These are phyloP conservation scores for Cryptosporidium xiaoi DNA, from an alignment of 169 alveolate genomes.

Conservation along the genomic window DNA sequence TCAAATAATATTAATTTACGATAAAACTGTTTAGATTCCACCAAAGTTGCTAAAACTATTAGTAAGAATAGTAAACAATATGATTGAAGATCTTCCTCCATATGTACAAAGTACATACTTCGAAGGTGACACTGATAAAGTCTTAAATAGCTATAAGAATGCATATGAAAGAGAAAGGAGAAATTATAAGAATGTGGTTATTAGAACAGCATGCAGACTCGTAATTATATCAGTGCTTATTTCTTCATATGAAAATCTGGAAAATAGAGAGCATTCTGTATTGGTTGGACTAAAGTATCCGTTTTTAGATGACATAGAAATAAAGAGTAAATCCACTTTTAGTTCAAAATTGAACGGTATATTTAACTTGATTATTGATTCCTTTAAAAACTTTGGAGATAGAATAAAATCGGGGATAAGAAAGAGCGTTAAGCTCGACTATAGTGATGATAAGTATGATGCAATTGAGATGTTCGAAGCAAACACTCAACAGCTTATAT, in stretches of 20 bases:
- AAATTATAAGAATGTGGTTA: slow-evolving; percentile 22
- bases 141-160: background rate
- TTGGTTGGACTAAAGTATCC: slow-evolving; percentile 17
- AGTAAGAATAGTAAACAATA: background rate
- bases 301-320: slow-evolving; percentile 52
- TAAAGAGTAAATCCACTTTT: slow-evolving; percentile 13
- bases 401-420: slow-evolving; percentile 14
- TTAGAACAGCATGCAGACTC: slow-evolving; percentile 47
- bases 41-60: background rate
- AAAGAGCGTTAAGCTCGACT: background rate
- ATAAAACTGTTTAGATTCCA: slow-evolving; percentile 27
- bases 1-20: background rate
- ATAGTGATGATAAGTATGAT: slow-evolving; percentile 3
- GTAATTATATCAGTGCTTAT: slow-evolving; percentile 16
- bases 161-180: slow-evolving; percentile 9
- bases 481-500: background rate
- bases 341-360: slow-evolving; percentile 6
- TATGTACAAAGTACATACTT: slow-evolving; percentile 12
- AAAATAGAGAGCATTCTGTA: background rate
- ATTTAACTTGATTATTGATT: slow-evolving; percentile 7
- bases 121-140: background rate
- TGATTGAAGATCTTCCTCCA: slow-evolving; percentile 35
- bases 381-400: slow-evolving; percentile 20
- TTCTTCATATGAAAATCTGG: slow-evolving; percentile 40
- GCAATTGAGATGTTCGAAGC: background rate